Conservation (phyloP, 2,329 filamentous ascomycete genomes). For the Aspergillus versicolor region DNA sequence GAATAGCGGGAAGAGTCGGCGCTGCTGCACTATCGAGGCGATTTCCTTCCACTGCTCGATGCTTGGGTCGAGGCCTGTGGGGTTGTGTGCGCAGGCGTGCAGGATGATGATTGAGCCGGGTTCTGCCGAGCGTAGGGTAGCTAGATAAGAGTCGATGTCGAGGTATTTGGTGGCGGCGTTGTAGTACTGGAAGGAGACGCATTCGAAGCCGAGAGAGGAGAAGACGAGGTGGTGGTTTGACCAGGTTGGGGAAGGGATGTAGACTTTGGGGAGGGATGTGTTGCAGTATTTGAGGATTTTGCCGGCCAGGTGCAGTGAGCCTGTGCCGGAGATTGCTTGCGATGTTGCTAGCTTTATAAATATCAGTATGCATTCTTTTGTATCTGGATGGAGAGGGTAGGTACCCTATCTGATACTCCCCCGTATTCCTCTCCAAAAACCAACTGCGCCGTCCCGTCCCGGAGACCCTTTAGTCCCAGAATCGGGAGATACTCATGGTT, state of each 20-base stretch:
- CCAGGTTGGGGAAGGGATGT: conserved; percentile 93
- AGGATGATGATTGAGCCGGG: conserved; percentile 80
- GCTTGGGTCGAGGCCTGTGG: conserved; percentile 90
- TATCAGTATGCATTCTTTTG: no score
- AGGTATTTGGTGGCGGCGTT: conserved; percentile 15
- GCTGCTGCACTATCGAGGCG: conserved; percentile 68
- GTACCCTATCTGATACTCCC: conserved; percentile 3
- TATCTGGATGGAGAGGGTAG: no score
- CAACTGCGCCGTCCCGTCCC: conserved; percentile 78
- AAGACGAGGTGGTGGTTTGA: conserved; percentile 98
- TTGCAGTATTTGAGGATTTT: conserved; percentile 15
- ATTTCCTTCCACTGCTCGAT: conserved; percentile 89
- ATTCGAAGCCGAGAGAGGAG: conserved; percentile 73
- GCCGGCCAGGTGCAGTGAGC: conserved; percentile 26
- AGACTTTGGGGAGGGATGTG: conserved; percentile 53
- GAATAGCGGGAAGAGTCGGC: conserved; percentile 79
- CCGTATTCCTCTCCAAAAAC: conserved; percentile 62
- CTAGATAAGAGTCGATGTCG: conserved; percentile 22
- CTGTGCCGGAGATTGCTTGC: conserved; percentile 90
- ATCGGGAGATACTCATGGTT: conserved; percentile 98
- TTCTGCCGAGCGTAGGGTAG: conserved; percentile 52
- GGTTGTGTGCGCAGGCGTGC: conserved; percentile 95
- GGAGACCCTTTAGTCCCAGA: conserved; percentile 77
- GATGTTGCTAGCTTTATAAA: conserved; percentile 38
- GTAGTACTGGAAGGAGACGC: conserved; percentile 48